Conservation (phyloP, 108 stramenopile species). For the Skeletonema marinoi region DNA sequence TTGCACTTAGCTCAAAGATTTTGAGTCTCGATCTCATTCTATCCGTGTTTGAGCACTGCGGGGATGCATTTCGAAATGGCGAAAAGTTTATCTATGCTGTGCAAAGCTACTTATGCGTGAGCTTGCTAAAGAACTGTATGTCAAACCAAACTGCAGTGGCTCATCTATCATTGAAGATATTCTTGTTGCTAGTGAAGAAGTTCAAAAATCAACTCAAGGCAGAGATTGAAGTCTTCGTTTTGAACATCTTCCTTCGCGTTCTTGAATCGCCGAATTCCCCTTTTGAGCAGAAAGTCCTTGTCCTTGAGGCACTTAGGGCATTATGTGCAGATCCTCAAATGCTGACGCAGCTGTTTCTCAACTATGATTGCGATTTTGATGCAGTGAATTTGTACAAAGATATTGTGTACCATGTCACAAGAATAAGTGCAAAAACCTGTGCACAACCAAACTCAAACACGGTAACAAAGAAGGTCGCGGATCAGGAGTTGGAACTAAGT, state of each 20-base stretch:
- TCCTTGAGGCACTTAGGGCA: constrained; percentile 91
- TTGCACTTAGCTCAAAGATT: constrained; percentile 89
- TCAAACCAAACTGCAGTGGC: constrained; percentile 91
- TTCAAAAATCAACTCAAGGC: constrained; percentile 93
- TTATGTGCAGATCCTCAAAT: constrained; percentile 87
- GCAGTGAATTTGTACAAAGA: constrained; percentile 92
- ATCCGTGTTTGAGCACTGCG: constrained; percentile 83
- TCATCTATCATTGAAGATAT: constrained; percentile 93
- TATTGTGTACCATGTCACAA: constrained; percentile 89
- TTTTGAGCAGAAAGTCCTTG: constrained; percentile 94
- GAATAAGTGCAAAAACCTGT: constrained; percentile 58
- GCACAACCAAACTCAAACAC: constrained; percentile 19
- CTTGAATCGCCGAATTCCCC: constrained; percentile 95
- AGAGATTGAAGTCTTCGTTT: constrained; percentile 97
- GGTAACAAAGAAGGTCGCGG: constrained; percentile 58
- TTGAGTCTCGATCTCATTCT: constrained; percentile 93
- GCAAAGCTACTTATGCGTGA: constrained; percentile 90
- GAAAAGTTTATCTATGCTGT: constrained; percentile 93
- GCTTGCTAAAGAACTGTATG: constrained; percentile 96
- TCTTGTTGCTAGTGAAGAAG: constrained; percentile 88
- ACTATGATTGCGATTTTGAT: constrained; percentile 98
- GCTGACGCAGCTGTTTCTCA: constrained; percentile 96
- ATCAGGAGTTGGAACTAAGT: constrained; percentile 74
- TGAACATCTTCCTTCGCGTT: constrained; percentile 95
- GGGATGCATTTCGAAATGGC: constrained; percentile 77